These are phyloP conservation scores for Epichloe coenophiala DNA, from an alignment of 2,329 filamentous ascomycete genomes.

Conservation along the genomic window DNA sequence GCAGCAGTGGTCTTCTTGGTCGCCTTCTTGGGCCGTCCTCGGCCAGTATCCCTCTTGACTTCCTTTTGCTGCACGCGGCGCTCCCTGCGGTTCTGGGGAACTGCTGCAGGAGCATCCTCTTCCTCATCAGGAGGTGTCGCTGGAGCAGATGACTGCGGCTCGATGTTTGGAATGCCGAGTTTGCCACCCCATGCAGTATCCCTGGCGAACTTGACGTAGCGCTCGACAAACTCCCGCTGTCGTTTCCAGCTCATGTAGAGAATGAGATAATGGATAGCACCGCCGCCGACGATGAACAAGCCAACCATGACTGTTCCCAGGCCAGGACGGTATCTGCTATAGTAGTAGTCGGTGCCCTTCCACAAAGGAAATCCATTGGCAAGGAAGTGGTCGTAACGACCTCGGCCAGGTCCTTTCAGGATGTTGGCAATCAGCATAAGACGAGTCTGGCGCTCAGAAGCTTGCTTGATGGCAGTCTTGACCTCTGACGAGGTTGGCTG, in stretches of 20 bases:
- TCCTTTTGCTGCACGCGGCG: conserved; percentile 82
- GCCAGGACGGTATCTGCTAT: conserved; percentile 82
- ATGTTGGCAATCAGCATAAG: conserved; percentile 77
- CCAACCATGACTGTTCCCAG: conserved; percentile 73
- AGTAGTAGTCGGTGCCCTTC: conserved; percentile 98
- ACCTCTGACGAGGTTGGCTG: conserved; percentile 61
- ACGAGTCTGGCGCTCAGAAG: conserved; percentile 70
- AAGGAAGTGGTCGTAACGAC: conserved; percentile 91
- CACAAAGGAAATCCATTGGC: conserved; percentile 86
- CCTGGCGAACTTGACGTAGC: conserved; percentile 82
- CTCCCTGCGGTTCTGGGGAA: conserved; percentile 68
- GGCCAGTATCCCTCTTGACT: conserved; percentile 53
- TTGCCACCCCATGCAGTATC: conserved; percentile 84
- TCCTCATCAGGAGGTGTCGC: conserved; percentile 29
- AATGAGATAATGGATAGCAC: conserved; percentile 74
- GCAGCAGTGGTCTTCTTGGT: conserved; percentile 20
- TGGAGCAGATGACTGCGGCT: conserved; percentile 31
- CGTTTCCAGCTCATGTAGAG: conserved; percentile 80
- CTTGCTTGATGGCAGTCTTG: conserved; percentile 64
- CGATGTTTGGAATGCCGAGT: conserved; percentile 55
- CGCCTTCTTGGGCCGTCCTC: conserved; percentile 36
- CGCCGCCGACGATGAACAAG: conserved; percentile 70
- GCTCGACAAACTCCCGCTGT: conserved; percentile 79
- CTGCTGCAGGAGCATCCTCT: conserved; percentile 36
- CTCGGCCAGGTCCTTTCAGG: conserved; percentile 64